Base-by-base conservation (phyloP, 495 filamentous ascomycete species). In the Cryomyces minteri region DNA sequence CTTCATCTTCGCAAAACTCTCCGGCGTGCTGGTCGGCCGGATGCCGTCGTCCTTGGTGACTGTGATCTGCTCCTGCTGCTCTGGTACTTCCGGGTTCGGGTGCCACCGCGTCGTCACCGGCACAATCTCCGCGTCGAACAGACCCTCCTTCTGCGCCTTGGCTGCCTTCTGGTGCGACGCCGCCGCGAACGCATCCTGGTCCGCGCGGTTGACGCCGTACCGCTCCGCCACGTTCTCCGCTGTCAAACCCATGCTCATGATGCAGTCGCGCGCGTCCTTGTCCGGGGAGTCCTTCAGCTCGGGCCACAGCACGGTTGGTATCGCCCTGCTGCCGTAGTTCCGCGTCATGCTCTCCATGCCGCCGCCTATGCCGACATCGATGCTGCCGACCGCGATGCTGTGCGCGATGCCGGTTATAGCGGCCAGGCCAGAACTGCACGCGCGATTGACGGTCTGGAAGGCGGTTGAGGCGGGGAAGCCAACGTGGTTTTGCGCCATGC, bases 211-310 rank as follows among this genome's bases (percentile, higher is more conserved):
- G n/a, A 95, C 70, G 5, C 74, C 74, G 51, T 93, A 88, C 41
- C 87, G 66, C 49, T 65, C 62, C 0, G 87, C 84, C 7, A 95
- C 86, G 53, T 94, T 94, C 69, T 95, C 88, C 28, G 74, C 75
- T n/a, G 88, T 95, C 39, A 88, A 55, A 0, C 88, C 87, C 88
- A 95, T 95, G 45, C 76, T 75, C 87, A 92, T 90, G 54, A 94
- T 77, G 54, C 87, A 93, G 57, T 93, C 87, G 36, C 70, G 58
- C 6, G 83, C 80, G 46, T 90, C 81, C 59, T 80, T 67, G 5
- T 74, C 74, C 6, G 58, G 57, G 1, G 67, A 76, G 3, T 82
- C 70, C 53, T 67, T 74, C 46, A 94, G 60, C 40, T 72, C 79
- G 1, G 77, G 73, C 79, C 84, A 93, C n/a, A 83, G 59, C 38